These are phyloP conservation scores for Arthrinium puccinioides DNA, from an alignment of 2,329 filamentous ascomycete species.

Conservation along the genomic window DNA sequence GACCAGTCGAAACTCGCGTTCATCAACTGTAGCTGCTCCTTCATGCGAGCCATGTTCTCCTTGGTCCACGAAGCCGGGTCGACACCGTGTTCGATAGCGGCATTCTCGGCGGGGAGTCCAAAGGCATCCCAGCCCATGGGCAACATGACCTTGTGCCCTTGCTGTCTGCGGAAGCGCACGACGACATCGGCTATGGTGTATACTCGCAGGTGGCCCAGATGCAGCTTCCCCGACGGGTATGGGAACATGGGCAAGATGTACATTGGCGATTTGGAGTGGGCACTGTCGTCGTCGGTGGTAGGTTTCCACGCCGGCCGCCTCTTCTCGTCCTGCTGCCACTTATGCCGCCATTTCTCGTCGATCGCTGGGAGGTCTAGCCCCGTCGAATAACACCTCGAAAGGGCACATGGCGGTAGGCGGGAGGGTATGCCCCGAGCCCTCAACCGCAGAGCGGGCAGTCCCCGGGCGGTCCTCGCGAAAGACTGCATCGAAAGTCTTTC, in stretches of 20 bases:
- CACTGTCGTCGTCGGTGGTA: conserved; percentile 2
- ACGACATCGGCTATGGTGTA: conserved; percentile 88
- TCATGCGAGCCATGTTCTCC: conserved; percentile 78
- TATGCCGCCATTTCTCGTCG: conserved; percentile 44
- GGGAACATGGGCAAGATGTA: conserved; percentile 92
- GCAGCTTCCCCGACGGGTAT: conserved; percentile 80
- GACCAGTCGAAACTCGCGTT: conserved; percentile 82
- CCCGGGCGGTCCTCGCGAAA: conserved; percentile 2
- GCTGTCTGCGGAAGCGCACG: conserved; percentile 67
- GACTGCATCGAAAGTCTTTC: conserved; percentile 4
- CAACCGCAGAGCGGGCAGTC: background rate
- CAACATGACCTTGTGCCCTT: conserved; percentile 67
- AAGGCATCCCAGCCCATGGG: conserved; percentile 97
- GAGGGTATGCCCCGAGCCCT: conserved; percentile 1
- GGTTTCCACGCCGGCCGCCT: conserved; percentile 1
- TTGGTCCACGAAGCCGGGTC: conserved; percentile 74
- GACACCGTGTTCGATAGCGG: conserved; percentile 74
- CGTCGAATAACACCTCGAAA: conserved; percentile 3
- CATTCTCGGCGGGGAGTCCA: conserved; percentile 85
- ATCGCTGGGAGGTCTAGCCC: conserved; percentile 38
- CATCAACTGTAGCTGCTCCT: conserved; percentile 70
- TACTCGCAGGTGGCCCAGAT: conserved; percentile 80
- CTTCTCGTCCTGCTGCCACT: conserved; percentile 28
- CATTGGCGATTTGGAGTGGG: conserved; percentile 25
- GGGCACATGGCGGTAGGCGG: background rate